Evolutionary conservation across 352 stramenopile genomes (phyloP).

Genomic region (Sclerospora graminicola): DNA sequence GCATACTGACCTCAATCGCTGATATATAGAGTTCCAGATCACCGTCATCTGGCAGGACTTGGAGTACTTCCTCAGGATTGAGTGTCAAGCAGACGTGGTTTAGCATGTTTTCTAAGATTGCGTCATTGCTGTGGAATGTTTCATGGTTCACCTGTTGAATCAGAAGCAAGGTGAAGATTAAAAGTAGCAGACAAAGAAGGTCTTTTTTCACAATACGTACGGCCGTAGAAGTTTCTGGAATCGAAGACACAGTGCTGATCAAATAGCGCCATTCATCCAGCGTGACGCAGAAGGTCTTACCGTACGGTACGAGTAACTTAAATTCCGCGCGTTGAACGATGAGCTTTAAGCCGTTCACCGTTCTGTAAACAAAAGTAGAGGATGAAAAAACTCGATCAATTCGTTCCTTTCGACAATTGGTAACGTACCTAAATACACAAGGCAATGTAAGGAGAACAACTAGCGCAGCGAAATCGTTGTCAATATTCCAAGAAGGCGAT

Average conservation of each 20-base stretch:
- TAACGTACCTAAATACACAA: constrained; percentile 37
- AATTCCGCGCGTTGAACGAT: constrained; percentile 40
- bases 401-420: neutral
- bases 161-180: constrained; percentile 1
- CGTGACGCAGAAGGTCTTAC: constrained; percentile 51
- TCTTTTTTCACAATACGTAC: constrained; percentile 16
- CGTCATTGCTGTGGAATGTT: constrained; percentile 18
- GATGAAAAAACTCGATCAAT: no score
- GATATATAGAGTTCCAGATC: constrained; percentile 67
- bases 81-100: constrained; percentile 65
- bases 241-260: constrained; percentile 48
- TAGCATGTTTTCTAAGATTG: constrained; percentile 53
- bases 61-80: constrained; percentile 57
- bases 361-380: constrained; percentile 9
- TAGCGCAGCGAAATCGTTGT: constrained; percentile 54
- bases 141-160: constrained; percentile 1
- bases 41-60: constrained; percentile 69
- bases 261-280: constrained; percentile 70
- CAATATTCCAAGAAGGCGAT: constrained; percentile 18
- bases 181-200: neutral
- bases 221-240: constrained; percentile 25
- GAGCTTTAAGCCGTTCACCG: constrained; percentile 47
- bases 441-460: constrained; percentile 55
- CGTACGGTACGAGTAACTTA: constrained; percentile 65
- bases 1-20: constrained; percentile 56